These are phyloP conservation scores for Martensiomyces pterosporus DNA, from an alignment of 192 early-diverging fungal species.

Conservation along the genomic window DNA sequence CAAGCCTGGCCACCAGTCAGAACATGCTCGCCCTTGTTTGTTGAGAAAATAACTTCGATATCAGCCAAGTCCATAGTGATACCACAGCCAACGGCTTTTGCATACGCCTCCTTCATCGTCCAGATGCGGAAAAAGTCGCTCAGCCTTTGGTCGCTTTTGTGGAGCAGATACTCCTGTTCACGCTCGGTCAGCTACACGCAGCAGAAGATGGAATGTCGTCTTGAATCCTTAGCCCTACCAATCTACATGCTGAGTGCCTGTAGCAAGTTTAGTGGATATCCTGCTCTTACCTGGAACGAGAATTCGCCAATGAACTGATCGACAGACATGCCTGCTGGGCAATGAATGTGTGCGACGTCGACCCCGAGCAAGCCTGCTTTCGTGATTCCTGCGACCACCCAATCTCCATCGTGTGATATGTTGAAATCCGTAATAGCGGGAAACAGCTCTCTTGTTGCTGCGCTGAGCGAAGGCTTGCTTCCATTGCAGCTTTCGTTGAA, in stretches of 20 bases:
- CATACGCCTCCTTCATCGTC: slow-evolving; percentile 43
- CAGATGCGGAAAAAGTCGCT: slow-evolving; percentile 39
- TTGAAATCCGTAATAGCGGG: slow-evolving; percentile 25
- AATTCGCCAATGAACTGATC: slow-evolving; percentile 28
- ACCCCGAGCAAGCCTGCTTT: slow-evolving; percentile 18
- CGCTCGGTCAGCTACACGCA: slow-evolving; percentile 23
- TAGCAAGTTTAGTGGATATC: too few species aligned
- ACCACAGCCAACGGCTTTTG: slow-evolving; percentile 32
- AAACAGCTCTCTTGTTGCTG: not conserved
- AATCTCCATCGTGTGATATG: slow-evolving; percentile 42
- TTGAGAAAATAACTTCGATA: slow-evolving; percentile 11
- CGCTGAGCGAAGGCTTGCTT: slow-evolving; percentile 19
- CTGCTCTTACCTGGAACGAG: slow-evolving; percentile 15
- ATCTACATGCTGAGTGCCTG: too few species aligned
- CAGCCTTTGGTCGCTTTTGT: slow-evolving; percentile 2
- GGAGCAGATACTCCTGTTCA: slow-evolving; percentile 10
- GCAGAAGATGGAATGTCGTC: not conserved
- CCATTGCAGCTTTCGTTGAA: slow-evolving; percentile 8
- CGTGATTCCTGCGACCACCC: slow-evolving; percentile 23
- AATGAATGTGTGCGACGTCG: slow-evolving; percentile 21
- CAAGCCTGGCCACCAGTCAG: not conserved
- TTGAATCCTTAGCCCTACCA: not conserved
- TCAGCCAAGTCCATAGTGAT: slow-evolving; percentile 15
- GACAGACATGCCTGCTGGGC: slow-evolving; percentile 11
- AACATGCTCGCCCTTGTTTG: not conserved